Percentiles rank a stretch among this genome's conserved stretches.
phyloP scores from a whole-genome alignment of 495 filamentous ascomycete genomes.

The Aspergillus sclerotioniger region DNA sequence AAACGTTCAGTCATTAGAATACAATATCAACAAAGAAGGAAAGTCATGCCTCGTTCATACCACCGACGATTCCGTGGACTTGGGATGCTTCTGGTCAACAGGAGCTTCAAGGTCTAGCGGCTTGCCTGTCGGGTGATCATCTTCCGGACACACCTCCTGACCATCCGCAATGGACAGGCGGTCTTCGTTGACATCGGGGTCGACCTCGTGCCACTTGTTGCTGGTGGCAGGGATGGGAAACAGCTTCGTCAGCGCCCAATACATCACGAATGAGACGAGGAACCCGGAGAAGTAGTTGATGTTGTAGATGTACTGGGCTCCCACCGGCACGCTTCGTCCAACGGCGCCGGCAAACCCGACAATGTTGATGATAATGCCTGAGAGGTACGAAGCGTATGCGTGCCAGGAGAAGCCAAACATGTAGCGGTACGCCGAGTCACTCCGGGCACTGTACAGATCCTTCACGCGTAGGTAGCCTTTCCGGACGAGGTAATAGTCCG shows the following conservation, averaged over 20 bases:
- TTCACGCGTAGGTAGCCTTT: conserved; percentile 76
- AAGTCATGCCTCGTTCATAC: conserved; percentile 13
- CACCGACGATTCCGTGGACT: conserved; percentile 11
- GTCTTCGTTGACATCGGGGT: conserved; percentile 50
- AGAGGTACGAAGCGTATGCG: conserved; percentile 78
- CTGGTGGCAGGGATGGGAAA: conserved; percentile 74
- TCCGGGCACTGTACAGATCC: conserved; percentile 73
- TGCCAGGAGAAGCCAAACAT: conserved; percentile 75
- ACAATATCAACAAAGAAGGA: conserved; percentile 1
- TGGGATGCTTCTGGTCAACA: conserved; percentile 17
- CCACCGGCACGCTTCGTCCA: conserved; percentile 66
- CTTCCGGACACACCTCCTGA: conserved; percentile 28
- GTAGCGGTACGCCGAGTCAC: conserved; percentile 69
- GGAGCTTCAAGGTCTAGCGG: conserved; percentile 1
- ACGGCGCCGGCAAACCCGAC: conserved; percentile 88
- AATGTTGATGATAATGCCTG: conserved; percentile 87
- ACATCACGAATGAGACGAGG: conserved; percentile 63
- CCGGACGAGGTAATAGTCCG: conserved; percentile 88
- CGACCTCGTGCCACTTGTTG: conserved; percentile 78
- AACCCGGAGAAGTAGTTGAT: conserved; percentile 89
- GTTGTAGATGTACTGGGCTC: conserved; percentile 84
- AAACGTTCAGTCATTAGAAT: background rate
- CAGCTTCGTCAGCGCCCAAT: conserved; percentile 65
- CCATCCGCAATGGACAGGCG: conserved; percentile 39
- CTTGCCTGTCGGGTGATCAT: conserved; percentile 12